Evolutionary conservation across 257 asterid species (phyloP).

Genomic region (Plantago major): DNA sequence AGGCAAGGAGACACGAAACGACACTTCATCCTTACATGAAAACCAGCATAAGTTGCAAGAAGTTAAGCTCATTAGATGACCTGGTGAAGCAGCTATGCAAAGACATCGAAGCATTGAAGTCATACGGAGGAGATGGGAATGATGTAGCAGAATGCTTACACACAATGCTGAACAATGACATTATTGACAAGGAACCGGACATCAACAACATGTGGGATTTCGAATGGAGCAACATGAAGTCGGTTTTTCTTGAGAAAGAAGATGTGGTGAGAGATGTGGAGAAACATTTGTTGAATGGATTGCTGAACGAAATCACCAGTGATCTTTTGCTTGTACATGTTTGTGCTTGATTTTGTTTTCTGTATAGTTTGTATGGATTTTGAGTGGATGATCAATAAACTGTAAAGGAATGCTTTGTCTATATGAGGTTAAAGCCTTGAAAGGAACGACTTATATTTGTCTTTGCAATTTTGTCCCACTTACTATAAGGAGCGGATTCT

Average conservation of each 20-base stretch:
- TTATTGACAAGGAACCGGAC: constrained; percentile 35
- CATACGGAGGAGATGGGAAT: constrained; percentile 30
- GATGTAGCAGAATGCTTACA: constrained; percentile 43
- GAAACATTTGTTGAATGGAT: constrained; percentile 10
- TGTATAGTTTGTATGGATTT: constrained; percentile 13
- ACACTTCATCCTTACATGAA: constrained; percentile 33
- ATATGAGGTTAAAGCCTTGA: too few species aligned
- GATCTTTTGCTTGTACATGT: background rate
- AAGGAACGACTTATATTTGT: too few species aligned
- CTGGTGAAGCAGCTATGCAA: constrained; percentile 62
- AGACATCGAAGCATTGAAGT: constrained; percentile 50
- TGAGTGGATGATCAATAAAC: constrained; percentile 1
- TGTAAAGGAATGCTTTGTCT: too few species aligned
- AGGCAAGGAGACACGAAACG: constrained; percentile 56
- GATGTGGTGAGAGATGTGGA: constrained; percentile 57
- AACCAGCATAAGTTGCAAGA: constrained; percentile 16
- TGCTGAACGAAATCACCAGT: background rate
- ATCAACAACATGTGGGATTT: constrained; percentile 77
- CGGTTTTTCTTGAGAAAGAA: constrained; percentile 45
- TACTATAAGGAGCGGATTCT: too few species aligned
- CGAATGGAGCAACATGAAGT: constrained; percentile 50
- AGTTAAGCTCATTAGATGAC: constrained; percentile 51
- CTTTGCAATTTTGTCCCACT: too few species aligned
- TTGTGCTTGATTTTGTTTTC: constrained; percentile 6
- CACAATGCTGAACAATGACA: constrained; percentile 59